A percentile compares a stretch with the other conserved stretches of the same genome.
Evolutionary conservation across 1,284 basidiomycete species (phyloP).

Genomic region (Malassezia furfur): DNA sequence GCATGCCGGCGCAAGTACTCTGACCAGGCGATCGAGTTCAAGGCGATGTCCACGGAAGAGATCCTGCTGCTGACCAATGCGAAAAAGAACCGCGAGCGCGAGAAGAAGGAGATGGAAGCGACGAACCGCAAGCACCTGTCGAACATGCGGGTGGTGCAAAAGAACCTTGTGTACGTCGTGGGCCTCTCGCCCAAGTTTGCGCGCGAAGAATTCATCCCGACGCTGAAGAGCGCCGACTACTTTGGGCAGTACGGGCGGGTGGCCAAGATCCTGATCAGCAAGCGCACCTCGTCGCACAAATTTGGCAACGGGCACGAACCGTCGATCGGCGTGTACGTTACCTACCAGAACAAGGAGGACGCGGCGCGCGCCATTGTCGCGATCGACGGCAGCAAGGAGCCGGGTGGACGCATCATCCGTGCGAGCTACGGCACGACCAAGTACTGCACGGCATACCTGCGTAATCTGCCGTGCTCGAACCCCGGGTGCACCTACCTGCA

Average conservation of each 20-base stretch:
- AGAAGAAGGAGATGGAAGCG: constrained; percentile 86
- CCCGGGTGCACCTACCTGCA: constrained; percentile 87
- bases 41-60: constrained; percentile 91
- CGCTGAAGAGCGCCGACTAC: constrained; percentile 87
- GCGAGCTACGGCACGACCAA: constrained; percentile 95
- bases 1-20: constrained; percentile 91
- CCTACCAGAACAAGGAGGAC: constrained; percentile 87
- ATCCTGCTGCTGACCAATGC: constrained; percentile 90
- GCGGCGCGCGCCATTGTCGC: constrained; percentile 84
- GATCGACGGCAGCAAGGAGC: constrained; percentile 70
- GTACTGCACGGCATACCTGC: constrained; percentile 92
- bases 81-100: constrained; percentile 88
- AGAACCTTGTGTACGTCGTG: constrained; percentile 90
- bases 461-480: constrained; percentile 74
- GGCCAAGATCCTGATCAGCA: constrained; percentile 84
- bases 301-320: constrained; percentile 53
- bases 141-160: constrained; percentile 90
- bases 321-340: constrained; percentile 88
- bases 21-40: constrained; percentile 86
- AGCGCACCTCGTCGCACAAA: constrained; percentile 66
- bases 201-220: constrained; percentile 92
- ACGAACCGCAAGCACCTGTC: constrained; percentile 77
- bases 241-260: constrained; percentile 99
- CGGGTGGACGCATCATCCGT: constrained; percentile 54
- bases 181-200: constrained; percentile 83